Base-by-base conservation (phyloP, 1,284 basidiomycete genomes). In the Austroboletus niveus region DNA sequence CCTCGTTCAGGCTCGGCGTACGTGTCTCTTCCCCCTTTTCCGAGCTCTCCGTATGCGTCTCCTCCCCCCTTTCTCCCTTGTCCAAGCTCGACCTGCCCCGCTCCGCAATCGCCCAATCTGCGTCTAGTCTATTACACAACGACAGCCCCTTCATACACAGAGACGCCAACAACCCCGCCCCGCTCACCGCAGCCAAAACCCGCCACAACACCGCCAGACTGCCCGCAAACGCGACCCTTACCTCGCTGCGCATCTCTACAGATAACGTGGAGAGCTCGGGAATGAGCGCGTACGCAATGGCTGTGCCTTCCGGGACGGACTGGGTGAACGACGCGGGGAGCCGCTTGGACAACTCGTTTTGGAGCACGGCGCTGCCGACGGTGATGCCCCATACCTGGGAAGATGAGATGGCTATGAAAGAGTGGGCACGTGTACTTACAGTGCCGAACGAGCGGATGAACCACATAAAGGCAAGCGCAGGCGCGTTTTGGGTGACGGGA, bases 331-430 rank as follows among this genome's bases (percentile, higher is more conserved):
- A 54, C 2, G 45, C 15, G 0, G 70, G 67, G 1, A 71, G 56
- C 9, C 48, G 57, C 8, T 45, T 50, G 1, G 51, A 17, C 6
- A 72, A 65, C 44, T 64, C 56, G 47, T 68, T 70, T 54, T 70
- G 69, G 2, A 72, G 61, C 10, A 72, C 55, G 0, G 64, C 56
- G 8, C 56, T 60, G 10, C 65, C 66, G 42, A 70, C 61, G 3
- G 64, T 60, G 40, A 70, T 44, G 15, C 69, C 70, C 66, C 69
- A 70, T 9, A 62, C 57, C 68, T 71, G 49, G 17, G 10, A 12
- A 2, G 8, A 22, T 31, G 35, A n/a, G 20, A 2, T 10, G 20
- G 17, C 8, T 9, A n/a, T 14, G 15, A 35, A 20, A 12, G 7
- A 15, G 34, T 24, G 12, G 14, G 8, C 20, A 38, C 10, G 8